Conservation (phyloP, 192 early-diverging fungal genomes). For the Backusella luteola region DNA sequence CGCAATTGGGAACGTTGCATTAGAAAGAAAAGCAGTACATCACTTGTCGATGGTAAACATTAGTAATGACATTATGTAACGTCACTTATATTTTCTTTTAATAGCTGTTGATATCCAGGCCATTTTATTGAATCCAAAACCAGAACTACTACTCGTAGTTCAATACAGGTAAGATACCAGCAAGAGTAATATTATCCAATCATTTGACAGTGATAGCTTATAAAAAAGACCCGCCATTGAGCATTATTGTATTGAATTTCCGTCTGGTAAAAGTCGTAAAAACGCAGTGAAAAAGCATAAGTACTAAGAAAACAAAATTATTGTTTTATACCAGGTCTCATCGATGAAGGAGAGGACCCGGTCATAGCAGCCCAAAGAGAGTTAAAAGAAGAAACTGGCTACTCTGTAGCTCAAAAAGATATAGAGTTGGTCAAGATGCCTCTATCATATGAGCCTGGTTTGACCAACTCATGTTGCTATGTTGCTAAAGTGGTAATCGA, state of each 20-base stretch:
- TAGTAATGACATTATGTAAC: too few species aligned
- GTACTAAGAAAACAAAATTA: not conserved
- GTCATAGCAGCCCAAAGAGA: not conserved
- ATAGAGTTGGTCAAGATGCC: not conserved
- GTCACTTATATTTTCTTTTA: not conserved
- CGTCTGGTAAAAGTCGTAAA: slow-evolving; percentile 10
- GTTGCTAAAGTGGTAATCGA: not conserved
- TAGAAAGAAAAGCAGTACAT: not conserved
- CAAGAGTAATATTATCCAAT: not conserved
- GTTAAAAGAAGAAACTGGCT: slow-evolving; percentile 12
- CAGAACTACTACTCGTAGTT: slow-evolving; percentile 11
- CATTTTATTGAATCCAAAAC: slow-evolving; percentile 2
- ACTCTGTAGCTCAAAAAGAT: not conserved
- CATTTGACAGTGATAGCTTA: not conserved
- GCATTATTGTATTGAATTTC: slow-evolving; percentile 7
- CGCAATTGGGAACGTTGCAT: slow-evolving; percentile 11
- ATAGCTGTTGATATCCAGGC: slow-evolving; percentile 13
- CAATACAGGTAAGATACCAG: slow-evolving; percentile 8
- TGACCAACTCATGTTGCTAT: slow-evolving; percentile 7
- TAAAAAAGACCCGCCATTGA: slow-evolving; percentile 1
- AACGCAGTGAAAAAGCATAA: not conserved
- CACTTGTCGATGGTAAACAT: not conserved
- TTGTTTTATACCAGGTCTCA: not conserved
- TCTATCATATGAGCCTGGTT: not conserved
- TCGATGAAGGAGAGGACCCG: not conserved